Evolutionary conservation across 805 yeast species (phyloP).

Genomic region (Saturnispora halmiae): DNA sequence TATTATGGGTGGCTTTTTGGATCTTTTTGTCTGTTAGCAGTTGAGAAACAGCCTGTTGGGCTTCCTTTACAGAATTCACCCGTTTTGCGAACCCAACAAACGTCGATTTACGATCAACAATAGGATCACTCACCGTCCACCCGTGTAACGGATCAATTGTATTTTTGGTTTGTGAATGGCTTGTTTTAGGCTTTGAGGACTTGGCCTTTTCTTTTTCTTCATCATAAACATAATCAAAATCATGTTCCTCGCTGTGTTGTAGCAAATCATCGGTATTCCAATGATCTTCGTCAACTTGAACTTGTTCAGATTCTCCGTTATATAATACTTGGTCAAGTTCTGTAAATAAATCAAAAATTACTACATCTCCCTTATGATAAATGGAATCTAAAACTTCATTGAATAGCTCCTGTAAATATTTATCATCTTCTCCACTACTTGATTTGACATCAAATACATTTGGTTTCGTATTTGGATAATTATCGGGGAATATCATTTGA

Average conservation of each 20-base stretch:
- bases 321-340: slow-evolving; percentile 52
- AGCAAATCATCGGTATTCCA: slow-evolving; percentile 17
- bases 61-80: slow-evolving; percentile 62
- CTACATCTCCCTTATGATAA: slow-evolving; percentile 56
- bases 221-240: slow-evolving; percentile 16
- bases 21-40: slow-evolving; percentile 60
- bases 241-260: slow-evolving; percentile 6
- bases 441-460: slow-evolving; percentile 46
- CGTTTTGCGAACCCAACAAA: slow-evolving; percentile 68
- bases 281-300: slow-evolving; percentile 20
- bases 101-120: slow-evolving; percentile 75
- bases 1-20: slow-evolving; percentile 63
- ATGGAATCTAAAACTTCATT: slow-evolving; percentile 44
- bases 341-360: slow-evolving; percentile 66
- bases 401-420: slow-evolving; percentile 39
- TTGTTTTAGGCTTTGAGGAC: slow-evolving; percentile 8
- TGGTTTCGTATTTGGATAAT: slow-evolving; percentile 64
- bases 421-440: slow-evolving; percentile 30
- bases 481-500: slow-evolving; percentile 62
- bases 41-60: slow-evolving; percentile 39
- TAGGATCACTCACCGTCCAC: slow-evolving; percentile 73
- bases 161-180: slow-evolving; percentile 9
- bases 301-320: slow-evolving; percentile 27
- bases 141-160: slow-evolving; percentile 46
- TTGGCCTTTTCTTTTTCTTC: slow-evolving; percentile 23